Evolutionary conservation across 2,329 filamentous ascomycete genomes (phyloP).

Genomic region (Calonectria crousiana): DNA sequence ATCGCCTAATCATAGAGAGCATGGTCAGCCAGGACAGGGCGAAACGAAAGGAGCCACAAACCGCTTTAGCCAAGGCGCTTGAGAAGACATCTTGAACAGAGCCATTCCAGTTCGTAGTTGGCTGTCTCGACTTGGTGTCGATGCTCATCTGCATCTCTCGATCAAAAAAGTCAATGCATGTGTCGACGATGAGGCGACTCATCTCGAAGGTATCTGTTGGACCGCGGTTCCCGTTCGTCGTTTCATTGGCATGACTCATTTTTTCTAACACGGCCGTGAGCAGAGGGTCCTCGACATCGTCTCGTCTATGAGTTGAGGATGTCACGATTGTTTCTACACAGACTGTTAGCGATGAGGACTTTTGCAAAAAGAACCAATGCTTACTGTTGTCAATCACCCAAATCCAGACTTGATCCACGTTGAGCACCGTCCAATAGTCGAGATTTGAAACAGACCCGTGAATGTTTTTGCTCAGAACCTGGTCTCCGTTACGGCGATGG

Average conservation of each 20-base stretch:
- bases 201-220: conserved; percentile 21
- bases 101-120: neutral
- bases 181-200: conserved; percentile 29
- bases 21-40: no score
- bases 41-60: neutral
- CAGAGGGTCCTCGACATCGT: neutral
- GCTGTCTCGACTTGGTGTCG: neutral
- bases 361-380: neutral
- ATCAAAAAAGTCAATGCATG: conserved; percentile 29
- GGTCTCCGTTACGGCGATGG: conserved; percentile 18
- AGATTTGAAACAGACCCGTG: neutral
- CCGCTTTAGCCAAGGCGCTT: neutral
- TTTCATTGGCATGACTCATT: neutral
- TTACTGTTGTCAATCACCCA: conserved; percentile 31
- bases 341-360: neutral
- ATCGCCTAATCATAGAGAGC: conserved; percentile 10
- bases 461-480: conserved; percentile 26
- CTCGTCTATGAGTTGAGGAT: neutral
- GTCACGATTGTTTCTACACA: conserved; percentile 18
- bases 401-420: conserved; percentile 36
- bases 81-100: neutral
- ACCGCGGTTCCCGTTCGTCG: neutral
- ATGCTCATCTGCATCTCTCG: neutral
- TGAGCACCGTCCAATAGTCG: conserved; percentile 15
- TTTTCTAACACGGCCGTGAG: neutral